Conservation (phyloP, 1,284 basidiomycete genomes). For the Coriolopsis trogii region DNA sequence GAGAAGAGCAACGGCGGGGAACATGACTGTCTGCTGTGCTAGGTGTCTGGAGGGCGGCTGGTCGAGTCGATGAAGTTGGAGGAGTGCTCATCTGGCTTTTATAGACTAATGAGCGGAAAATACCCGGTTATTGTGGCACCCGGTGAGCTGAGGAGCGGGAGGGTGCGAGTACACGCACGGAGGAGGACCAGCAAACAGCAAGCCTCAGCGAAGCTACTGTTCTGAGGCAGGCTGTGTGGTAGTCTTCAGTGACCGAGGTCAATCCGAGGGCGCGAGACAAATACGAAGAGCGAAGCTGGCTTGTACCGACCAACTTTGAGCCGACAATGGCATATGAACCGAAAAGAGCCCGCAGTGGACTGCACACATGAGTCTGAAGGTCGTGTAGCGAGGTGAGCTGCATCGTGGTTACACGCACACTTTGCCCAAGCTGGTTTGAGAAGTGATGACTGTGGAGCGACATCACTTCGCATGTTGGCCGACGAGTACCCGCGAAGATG, state of each 20-base stretch:
- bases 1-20: slow-evolving; percentile 28
- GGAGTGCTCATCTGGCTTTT: slow-evolving; percentile 2
- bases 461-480: slow-evolving; percentile 2
- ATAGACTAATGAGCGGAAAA: slow-evolving; percentile 14
- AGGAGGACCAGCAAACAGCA: no score
- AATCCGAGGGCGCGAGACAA: slow-evolving; percentile 8
- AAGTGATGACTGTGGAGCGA: slow-evolving; percentile 12
- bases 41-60: slow-evolving; percentile 16
- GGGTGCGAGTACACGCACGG: no score
- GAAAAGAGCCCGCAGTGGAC: slow-evolving; percentile 14
- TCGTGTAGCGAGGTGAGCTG: background rate
- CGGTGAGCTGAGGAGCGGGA: no score
- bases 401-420: background rate
- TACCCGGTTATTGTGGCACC: slow-evolving; percentile 12
- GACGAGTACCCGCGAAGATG: slow-evolving; percentile 15
- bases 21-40: slow-evolving; percentile 26
- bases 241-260: slow-evolving; percentile 10
- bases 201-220: no score
- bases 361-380: slow-evolving; percentile 12
- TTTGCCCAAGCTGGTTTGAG: background rate
- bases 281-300: background rate
- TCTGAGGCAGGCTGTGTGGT: no score
- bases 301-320: background rate
- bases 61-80: slow-evolving; percentile 18
- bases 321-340: slow-evolving; percentile 3